Evolutionary conservation across 208 protist genomes (phyloP), one percentile per base, ranked within the genome.

Genomic region (Leishmania mexicana): DNA sequence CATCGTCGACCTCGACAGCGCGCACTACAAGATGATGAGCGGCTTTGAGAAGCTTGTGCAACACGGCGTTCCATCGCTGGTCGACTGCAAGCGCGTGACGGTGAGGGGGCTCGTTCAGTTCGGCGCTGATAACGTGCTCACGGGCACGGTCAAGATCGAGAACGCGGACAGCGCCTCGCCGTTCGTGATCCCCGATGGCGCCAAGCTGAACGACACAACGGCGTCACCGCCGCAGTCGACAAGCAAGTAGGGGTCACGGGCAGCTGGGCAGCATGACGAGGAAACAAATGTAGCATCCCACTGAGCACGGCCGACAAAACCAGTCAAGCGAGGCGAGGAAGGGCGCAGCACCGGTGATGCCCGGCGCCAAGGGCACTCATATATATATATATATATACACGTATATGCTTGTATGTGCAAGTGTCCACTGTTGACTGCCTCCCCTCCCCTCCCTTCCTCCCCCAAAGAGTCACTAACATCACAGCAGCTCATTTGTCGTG

Each of bases 11-110:
- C 90, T 98, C 38, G 94, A 96, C 75, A 89, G 57, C 75, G 80
- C 89, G 68, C 84, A 91, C 82, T 97, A 98, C 87, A 97, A 96
- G 81, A 86, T 93, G 54, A 84, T 98, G 72, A 57, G 71, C 38
- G 92, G 86, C 8, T 92, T 97, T n/a, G 84, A 93, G 8, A 72
- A 78, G 31, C 87, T 98, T 3, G 77, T 96, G 35, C 79, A 81
- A 38, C 28, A 75, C 24, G 91, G 89, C 31, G 91, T 98, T 57
- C 94, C 94, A 38, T 96, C 93, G 28, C 76, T 98, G 81, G 76
- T 89, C 51, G 62, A 87, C 7, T 98, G 94, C 82, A 81, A 57
- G 7, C 83, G 84, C 58, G 85, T 98, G 40, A 88, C 79, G 28
- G 76, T 98, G 35, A 87, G 87, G 68, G 95, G 93, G 0, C 70